Conservation (phyloP, 176 grass and related monocot species). For the Musa schizocarpa region DNA sequence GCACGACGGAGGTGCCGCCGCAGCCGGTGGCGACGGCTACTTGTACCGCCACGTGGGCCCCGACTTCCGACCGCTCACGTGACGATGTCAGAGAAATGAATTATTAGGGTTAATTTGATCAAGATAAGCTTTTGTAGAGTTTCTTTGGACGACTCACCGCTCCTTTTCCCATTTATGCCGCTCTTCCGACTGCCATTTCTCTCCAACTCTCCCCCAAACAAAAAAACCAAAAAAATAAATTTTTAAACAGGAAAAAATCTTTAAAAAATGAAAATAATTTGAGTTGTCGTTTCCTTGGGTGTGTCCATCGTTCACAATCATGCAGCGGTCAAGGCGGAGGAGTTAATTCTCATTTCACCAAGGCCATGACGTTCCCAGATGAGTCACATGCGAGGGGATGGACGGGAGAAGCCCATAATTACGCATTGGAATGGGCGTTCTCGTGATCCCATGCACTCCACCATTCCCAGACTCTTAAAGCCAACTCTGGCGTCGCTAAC, state of each 20-base stretch:
- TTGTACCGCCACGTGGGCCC: slow-evolving; percentile 51
- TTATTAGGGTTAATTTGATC: neutral
- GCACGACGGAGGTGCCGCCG: slow-evolving; percentile 21
- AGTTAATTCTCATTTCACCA: neutral
- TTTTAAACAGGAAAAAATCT: too few relatives aligned
- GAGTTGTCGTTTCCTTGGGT: too few relatives aligned
- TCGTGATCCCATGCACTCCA: slow-evolving; percentile 23
- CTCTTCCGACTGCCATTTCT: neutral
- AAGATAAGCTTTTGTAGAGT: neutral
- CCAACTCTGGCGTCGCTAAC: too few relatives aligned
- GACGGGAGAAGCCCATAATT: neutral
- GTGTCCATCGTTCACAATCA: too few relatives aligned
- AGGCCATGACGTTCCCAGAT: neutral
- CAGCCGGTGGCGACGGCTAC: slow-evolving; percentile 34
- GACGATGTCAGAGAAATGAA: neutral
- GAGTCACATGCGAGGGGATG: neutral
- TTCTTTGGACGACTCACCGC: neutral
- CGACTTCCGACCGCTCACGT: slow-evolving; percentile 55
- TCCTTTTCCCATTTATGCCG: too few relatives aligned
- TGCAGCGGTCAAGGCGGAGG: neutral
- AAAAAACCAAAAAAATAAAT: too few relatives aligned
- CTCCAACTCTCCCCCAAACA: too few relatives aligned
- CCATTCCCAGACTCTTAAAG: too few relatives aligned
- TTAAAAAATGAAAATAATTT: too few relatives aligned
- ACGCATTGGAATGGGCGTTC: slow-evolving; percentile 30